These are phyloP conservation scores for Miscanthus lutarioriparius DNA, from an alignment of 176 grass and related monocot species.

Conservation along the genomic window DNA sequence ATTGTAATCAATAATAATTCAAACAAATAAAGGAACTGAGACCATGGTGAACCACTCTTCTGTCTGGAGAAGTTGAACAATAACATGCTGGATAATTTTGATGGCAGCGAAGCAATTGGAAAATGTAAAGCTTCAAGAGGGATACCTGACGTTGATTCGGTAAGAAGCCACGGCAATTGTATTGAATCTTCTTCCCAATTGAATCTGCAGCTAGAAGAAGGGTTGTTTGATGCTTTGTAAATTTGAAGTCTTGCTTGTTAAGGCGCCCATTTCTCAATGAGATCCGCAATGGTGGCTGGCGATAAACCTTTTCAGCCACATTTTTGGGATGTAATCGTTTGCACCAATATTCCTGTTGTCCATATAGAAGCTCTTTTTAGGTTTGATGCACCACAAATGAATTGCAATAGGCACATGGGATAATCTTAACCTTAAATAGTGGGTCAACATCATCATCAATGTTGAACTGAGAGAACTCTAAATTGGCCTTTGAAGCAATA, in stretches of 20 bases:
- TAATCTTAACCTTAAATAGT: conserved; percentile 79
- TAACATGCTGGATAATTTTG: conserved; percentile 2
- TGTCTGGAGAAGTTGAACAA: not conserved
- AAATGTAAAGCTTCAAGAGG: conserved; percentile 19
- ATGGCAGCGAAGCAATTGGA: conserved; percentile 17
- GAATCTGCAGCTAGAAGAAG: conserved; percentile 80
- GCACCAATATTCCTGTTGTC: conserved; percentile 93
- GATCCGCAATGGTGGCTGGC: conserved; percentile 75
- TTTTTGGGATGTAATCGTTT: conserved; percentile 95
- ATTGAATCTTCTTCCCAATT: conserved; percentile 88
- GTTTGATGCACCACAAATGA: conserved; percentile 11
- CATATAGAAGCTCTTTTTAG: conserved; percentile 24
- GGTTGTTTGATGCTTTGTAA: conserved; percentile 80
- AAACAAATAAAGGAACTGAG: not conserved
- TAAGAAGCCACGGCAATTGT: conserved; percentile 79
- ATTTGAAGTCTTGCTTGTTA: conserved; percentile 89
- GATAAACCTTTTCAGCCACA: conserved; percentile 92
- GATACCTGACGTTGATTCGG: conserved; percentile 87
- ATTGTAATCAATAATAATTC: not conserved
- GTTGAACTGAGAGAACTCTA: conserved; percentile 97
- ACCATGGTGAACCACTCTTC: not conserved
- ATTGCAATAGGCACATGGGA: conserved; percentile 11
- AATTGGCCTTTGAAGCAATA: conserved; percentile 92
- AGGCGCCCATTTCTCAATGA: conserved; percentile 82
- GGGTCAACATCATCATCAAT: conserved; percentile 97